Conservation (phyloP, 2,329 filamentous ascomycete species). For the Paraphoma chrysanthemicola region DNA sequence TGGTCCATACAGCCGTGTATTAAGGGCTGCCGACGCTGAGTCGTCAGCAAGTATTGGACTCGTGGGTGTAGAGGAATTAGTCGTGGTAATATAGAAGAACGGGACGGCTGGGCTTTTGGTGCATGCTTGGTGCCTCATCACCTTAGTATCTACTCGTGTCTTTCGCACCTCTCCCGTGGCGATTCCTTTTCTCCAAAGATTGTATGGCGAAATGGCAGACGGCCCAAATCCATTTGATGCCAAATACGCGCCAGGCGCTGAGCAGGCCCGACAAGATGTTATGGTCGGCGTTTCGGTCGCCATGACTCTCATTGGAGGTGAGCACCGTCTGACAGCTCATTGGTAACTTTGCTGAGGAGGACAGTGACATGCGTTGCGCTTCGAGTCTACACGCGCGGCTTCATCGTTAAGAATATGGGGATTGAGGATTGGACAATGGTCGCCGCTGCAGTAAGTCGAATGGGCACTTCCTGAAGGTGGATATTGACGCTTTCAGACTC, state of each 20-base stretch:
- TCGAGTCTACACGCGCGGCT: conserved; percentile 31
- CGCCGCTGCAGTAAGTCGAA: conserved; percentile 22
- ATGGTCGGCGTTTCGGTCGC: conserved; percentile 20
- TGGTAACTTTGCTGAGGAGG: not conserved
- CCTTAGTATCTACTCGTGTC: not conserved
- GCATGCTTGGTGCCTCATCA: not conserved
- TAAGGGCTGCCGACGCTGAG: conserved; percentile 7
- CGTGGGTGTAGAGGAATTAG: conserved; percentile 1
- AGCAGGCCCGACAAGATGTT: conserved; percentile 25
- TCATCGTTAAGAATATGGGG: conserved; percentile 33
- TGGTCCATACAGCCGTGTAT: conserved; percentile 9
- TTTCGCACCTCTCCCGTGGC: not conserved
- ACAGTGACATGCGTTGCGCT: conserved; percentile 25
- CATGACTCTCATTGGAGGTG: conserved; percentile 28
- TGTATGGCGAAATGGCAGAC: conserved; percentile 9
- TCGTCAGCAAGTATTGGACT: not conserved
- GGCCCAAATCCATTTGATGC: conserved; percentile 15
- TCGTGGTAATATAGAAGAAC: conserved; percentile 6
- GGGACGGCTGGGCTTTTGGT: not conserved
- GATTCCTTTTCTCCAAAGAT: too few species aligned
- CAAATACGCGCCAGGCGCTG: conserved; percentile 16
- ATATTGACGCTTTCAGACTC: conserved; percentile 4
- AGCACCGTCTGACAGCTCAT: not conserved
- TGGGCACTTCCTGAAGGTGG: not conserved
- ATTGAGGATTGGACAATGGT: conserved; percentile 38